Conservation (phyloP, 495 filamentous ascomycete species). For the Chaetomium tenue region DNA sequence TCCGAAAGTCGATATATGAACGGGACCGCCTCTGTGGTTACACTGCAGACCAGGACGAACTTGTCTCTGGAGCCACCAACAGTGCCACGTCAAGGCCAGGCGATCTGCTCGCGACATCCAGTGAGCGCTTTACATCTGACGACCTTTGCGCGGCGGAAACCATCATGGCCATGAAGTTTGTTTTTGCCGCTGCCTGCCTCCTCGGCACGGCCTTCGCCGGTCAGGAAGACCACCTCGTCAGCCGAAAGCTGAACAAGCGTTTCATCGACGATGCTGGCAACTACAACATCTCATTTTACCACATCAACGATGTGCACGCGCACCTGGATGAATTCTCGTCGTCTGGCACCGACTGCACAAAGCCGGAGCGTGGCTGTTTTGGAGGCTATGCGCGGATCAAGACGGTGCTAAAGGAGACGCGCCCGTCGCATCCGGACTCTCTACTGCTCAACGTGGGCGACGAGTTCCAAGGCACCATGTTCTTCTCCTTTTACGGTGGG, state of each 20-base stretch:
- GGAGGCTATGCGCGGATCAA: conserved; percentile 60
- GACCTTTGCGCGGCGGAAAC: neutral
- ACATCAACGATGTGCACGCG: conserved; percentile 62
- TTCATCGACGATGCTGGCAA: conserved; percentile 52
- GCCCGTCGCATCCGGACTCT: conserved; percentile 53
- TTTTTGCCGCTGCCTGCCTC: conserved; percentile 17
- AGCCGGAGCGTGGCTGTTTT: conserved; percentile 51
- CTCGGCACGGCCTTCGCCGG: conserved; percentile 6
- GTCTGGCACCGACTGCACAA: conserved; percentile 55
- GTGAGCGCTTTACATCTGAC: neutral
- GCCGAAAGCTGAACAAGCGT: conserved; percentile 45
- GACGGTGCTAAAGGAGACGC: conserved; percentile 48
- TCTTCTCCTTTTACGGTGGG: conserved; percentile 58
- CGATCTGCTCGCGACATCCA: neutral
- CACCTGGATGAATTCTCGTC: conserved; percentile 57
- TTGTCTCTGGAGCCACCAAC: neutral
- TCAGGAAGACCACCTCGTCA: conserved; percentile 42
- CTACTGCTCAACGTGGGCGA: conserved; percentile 57
- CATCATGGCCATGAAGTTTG: conserved; percentile 13
- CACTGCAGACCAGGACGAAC: neutral
- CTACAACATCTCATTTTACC: conserved; percentile 61
- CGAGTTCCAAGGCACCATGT: conserved; percentile 62
- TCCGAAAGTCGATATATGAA: neutral
- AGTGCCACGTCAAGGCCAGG: neutral
- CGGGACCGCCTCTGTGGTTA: neutral